These are phyloP conservation scores for Cenchrus purpureus DNA, from an alignment of 176 grass and related monocot genomes.

Conservation along the genomic window DNA sequence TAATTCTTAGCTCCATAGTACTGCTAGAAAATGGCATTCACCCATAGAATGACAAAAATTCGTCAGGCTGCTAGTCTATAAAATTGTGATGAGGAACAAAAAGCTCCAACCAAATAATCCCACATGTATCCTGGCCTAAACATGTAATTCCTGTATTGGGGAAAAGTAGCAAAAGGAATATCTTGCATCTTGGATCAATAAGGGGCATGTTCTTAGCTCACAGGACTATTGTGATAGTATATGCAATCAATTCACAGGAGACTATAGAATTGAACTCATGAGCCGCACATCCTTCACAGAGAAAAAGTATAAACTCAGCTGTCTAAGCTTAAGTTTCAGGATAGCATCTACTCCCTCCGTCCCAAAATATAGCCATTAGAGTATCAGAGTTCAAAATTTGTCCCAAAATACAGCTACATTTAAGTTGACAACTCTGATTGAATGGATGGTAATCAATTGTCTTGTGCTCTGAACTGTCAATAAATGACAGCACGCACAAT, in stretches of 20 bases:
- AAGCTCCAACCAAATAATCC: conserved; percentile 28
- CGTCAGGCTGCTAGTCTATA: background rate
- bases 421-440: no score
- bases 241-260: conserved; percentile 17
- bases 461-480: no score
- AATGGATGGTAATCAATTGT: no score
- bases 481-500: no score
- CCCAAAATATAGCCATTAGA: no score
- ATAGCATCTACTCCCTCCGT: no score
- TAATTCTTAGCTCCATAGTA: conserved; percentile 8
- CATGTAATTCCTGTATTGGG: background rate
- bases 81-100: background rate
- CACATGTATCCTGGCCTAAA: background rate
- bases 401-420: no score
- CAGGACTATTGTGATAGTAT: background rate
- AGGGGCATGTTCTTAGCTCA: background rate
- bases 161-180: background rate
- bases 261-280: background rate
- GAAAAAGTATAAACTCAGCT: background rate
- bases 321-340: background rate
- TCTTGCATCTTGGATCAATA: background rate
- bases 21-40: background rate
- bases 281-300: background rate
- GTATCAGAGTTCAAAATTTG: no score
- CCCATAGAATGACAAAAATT: conserved; percentile 14